Conservation (phyloP, 2,329 filamentous ascomycete genomes). For the Leptosphaerulina australis region DNA sequence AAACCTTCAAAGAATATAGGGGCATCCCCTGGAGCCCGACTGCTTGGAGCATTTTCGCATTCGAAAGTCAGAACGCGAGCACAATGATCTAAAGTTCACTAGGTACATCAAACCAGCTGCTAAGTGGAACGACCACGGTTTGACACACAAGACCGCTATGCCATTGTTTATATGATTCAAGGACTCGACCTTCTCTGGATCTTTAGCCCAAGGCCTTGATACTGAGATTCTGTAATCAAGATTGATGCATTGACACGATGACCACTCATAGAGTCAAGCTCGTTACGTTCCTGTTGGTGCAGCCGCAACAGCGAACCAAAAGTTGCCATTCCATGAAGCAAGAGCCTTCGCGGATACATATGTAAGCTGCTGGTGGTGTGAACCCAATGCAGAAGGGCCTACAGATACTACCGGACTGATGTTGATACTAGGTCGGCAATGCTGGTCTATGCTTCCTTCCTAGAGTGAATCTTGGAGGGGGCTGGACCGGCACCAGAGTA, state of each 20-base stretch:
- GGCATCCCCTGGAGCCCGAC: too few species aligned
- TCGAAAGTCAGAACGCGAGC: neutral
- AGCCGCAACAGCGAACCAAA: neutral
- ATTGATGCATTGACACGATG: neutral
- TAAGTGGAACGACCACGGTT: slow-evolving; percentile 9
- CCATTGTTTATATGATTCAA: slow-evolving; percentile 9
- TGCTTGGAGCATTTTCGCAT: too few species aligned
- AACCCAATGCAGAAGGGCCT: slow-evolving; percentile 14
- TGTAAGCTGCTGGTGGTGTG: slow-evolving; percentile 1
- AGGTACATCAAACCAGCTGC: neutral
- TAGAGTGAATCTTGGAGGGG: neutral
- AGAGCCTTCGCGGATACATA: neutral
- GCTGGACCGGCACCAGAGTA: neutral
- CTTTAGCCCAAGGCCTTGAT: neutral
- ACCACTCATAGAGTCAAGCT: neutral
- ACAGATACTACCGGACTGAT: slow-evolving; percentile 11
- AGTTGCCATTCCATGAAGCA: neutral
- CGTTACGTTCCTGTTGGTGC: neutral
- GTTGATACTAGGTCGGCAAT: slow-evolving; percentile 5
- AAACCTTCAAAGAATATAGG: neutral
- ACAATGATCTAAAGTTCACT: slow-evolving; percentile 4
- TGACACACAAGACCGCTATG: slow-evolving; percentile 7
- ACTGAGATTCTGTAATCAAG: too few species aligned
- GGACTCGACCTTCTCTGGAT: neutral
- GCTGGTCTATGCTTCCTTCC: slow-evolving; percentile 3